These are phyloP conservation scores for Phytophthora ramorum DNA, from an alignment of 352 stramenopile genomes.

Conservation along the genomic window DNA sequence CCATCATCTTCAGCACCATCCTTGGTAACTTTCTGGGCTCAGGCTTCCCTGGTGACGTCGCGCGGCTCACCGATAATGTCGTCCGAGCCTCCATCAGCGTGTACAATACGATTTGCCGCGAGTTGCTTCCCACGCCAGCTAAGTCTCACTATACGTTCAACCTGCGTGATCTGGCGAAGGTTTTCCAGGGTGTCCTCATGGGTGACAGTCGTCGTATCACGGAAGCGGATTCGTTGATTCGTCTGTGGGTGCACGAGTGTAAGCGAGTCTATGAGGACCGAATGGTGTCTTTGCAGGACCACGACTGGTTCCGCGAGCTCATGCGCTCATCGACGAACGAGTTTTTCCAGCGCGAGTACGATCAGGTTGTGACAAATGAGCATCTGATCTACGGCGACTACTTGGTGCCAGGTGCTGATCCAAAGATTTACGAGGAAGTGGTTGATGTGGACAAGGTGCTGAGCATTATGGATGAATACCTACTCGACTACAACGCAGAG, in stretches of 20 bases:
- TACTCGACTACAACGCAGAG: slow-evolving; percentile 92
- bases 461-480: slow-evolving; percentile 88
- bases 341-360: slow-evolving; percentile 86
- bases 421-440: slow-evolving; percentile 91
- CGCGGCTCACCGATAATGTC: slow-evolving; percentile 64
- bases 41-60: slow-evolving; percentile 51
- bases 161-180: slow-evolving; percentile 93
- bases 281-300: slow-evolving; percentile 92
- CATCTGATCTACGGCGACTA: slow-evolving; percentile 86
- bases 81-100: slow-evolving; percentile 90
- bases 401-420: slow-evolving; percentile 80
- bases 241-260: slow-evolving; percentile 94
- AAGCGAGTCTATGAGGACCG: slow-evolving; percentile 95
- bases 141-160: slow-evolving; percentile 98
- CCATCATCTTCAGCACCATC: slow-evolving; percentile 94
- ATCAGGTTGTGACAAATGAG: slow-evolving; percentile 75
- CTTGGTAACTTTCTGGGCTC: slow-evolving; percentile 85
- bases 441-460: slow-evolving; percentile 87
- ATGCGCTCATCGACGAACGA: slow-evolving; percentile 70
- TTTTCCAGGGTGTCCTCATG: slow-evolving; percentile 94
- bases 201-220: slow-evolving; percentile 77
- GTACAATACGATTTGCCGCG: slow-evolving; percentile 91
- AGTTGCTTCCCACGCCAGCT: slow-evolving; percentile 93
- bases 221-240: slow-evolving; percentile 69
- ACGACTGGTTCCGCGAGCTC: slow-evolving; percentile 90